Conservation (phyloP, 2,329 filamentous ascomycete species). For the Penicillium sp. region DNA sequence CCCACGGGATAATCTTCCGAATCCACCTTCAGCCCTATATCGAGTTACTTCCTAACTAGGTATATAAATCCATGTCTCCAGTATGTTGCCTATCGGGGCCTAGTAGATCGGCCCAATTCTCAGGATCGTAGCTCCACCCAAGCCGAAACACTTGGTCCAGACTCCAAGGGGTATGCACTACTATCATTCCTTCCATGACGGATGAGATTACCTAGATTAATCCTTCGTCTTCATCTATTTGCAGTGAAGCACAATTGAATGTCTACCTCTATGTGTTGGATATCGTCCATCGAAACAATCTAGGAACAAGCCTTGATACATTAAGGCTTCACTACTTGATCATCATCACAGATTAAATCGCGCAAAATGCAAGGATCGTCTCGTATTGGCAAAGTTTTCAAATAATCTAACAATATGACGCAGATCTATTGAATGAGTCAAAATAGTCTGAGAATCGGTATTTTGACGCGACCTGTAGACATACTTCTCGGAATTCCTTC, state of each 20-base stretch:
- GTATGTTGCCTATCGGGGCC: background rate
- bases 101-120: background rate
- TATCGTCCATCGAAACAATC: background rate
- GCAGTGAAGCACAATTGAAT: no score
- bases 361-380: background rate
- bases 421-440: background rate
- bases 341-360: background rate
- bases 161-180: background rate
- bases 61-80: background rate
- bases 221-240: no score
- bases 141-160: background rate
- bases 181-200: background rate
- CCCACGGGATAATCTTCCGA: background rate
- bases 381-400: background rate
- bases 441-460: background rate
- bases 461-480: background rate
- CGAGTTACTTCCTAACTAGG: no score
- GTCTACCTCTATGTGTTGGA: background rate
- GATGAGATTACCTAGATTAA: background rate
- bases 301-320: background rate
- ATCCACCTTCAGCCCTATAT: background rate
- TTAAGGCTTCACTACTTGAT: background rate
- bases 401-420: background rate
- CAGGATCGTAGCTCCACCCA: background rate
- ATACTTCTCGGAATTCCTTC: slow-evolving; percentile 8